These are phyloP conservation scores for Cryptococcus sp. DNA, from an alignment of 1,284 basidiomycete genomes.

Conservation along the genomic window DNA sequence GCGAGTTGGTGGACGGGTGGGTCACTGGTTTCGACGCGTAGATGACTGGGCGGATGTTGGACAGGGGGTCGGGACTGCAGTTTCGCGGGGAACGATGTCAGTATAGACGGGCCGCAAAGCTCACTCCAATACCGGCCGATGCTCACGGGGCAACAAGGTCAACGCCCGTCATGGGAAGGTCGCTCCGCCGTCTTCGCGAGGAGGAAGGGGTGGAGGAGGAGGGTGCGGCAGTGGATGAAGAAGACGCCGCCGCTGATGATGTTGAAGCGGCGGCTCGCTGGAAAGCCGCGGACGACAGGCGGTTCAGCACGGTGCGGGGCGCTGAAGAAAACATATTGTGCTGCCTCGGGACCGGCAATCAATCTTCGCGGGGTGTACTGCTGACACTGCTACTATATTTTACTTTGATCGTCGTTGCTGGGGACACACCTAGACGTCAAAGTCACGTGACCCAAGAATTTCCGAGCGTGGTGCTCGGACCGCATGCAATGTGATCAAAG, in stretches of 20 bases:
- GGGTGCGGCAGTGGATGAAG: background rate
- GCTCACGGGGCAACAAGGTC: conserved; percentile 48
- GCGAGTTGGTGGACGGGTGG: conserved; percentile 32
- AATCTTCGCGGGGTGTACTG: background rate
- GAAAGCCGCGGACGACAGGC: no score
- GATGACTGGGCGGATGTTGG: conserved; percentile 46
- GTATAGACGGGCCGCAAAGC: no score
- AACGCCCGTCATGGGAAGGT: conserved; percentile 17
- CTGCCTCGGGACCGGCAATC: no score
- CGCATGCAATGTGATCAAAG: background rate
- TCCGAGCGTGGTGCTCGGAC: background rate
- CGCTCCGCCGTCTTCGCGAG: conserved; percentile 4
- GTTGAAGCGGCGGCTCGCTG: background rate
- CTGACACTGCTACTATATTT: no score
- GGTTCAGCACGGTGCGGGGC: no score
- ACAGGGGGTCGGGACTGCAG: conserved; percentile 42
- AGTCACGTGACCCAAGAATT: background rate
- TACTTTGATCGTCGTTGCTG: background rate
- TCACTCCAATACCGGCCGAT: no score
- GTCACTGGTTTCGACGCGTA: conserved; percentile 36
- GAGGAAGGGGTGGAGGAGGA: background rate
- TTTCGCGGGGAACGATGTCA: background rate
- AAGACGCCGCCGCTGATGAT: background rate
- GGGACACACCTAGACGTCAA: background rate
- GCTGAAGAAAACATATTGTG: no score